phyloP scores from a whole-genome alignment of 306 rosid genomes.

The Chamaecrista fasciculata region DNA sequence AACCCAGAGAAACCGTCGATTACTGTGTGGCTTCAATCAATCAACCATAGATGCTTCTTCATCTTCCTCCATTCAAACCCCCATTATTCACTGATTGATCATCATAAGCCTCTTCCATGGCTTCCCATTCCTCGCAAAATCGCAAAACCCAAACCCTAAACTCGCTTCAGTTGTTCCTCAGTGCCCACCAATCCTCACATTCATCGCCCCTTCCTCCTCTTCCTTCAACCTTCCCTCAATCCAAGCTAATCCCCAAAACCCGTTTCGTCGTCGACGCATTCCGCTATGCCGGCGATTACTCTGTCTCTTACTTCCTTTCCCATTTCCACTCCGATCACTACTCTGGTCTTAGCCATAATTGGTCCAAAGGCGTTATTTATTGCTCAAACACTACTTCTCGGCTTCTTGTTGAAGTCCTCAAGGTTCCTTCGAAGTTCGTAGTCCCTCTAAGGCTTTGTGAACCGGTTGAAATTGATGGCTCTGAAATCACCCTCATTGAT shows the following conservation, averaged over 20 bases:
- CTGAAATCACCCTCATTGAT: slow-evolving; percentile 51
- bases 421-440: slow-evolving; percentile 46
- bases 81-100: not conserved
- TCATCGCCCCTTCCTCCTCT: slow-evolving; percentile 29
- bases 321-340: slow-evolving; percentile 97
- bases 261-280: slow-evolving; percentile 84
- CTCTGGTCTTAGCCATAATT: slow-evolving; percentile 60
- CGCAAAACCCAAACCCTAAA: slow-evolving; percentile 43
- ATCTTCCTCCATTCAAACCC: not conserved
- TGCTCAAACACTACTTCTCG: slow-evolving; percentile 64
- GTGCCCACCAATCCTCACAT: slow-evolving; percentile 44
- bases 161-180: slow-evolving; percentile 49
- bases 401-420: slow-evolving; percentile 54
- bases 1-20: not conserved
- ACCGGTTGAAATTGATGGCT: slow-evolving; percentile 50
- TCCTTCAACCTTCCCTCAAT: slow-evolving; percentile 55
- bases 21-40: not conserved
- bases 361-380: slow-evolving; percentile 72
- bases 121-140: slow-evolving; percentile 14
- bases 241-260: slow-evolving; percentile 76
- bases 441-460: slow-evolving; percentile 50
- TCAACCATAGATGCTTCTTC: slow-evolving; percentile 8
- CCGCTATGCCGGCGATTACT: slow-evolving; percentile 54
- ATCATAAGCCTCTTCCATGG: slow-evolving; percentile 31
- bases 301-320: slow-evolving; percentile 81